Percentiles rank a stretch among this genome's conserved stretches.
These are phyloP conservation scores for Botrytis galanthina DNA, from an alignment of 2,329 filamentous ascomycete genomes.

Conservation along the genomic window DNA sequence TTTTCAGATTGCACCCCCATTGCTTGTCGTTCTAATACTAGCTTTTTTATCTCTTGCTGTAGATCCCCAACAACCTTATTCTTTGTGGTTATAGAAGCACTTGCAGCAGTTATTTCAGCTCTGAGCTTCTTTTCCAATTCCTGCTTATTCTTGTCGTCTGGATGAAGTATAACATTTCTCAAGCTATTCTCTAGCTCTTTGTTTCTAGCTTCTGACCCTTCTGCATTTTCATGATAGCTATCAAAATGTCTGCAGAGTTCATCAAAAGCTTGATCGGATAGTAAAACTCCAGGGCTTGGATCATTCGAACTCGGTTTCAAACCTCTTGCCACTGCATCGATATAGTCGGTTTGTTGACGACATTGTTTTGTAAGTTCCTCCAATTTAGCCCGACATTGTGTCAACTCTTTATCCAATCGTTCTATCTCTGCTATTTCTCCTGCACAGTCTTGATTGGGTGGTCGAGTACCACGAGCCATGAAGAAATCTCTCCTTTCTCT, in stretches of 20 bases:
- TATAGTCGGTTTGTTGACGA: neutral
- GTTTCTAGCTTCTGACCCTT: neutral
- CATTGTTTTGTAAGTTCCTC: neutral
- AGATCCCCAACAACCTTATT: neutral
- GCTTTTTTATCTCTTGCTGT: neutral
- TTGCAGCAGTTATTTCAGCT: neutral
- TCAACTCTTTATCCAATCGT: neutral
- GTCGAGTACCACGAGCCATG: neutral
- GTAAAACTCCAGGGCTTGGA: neutral
- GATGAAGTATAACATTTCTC: neutral
- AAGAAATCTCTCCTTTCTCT: neutral
- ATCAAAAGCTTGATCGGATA: neutral
- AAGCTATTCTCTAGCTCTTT: neutral
- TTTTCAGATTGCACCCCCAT: no score
- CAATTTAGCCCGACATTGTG: neutral
- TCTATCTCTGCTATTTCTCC: neutral
- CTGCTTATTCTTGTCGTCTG: neutral
- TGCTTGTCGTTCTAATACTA: no score
- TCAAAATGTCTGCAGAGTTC: constrained; percentile 7
- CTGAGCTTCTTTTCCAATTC: neutral
- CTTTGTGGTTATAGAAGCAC: neutral
- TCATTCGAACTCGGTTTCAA: neutral
- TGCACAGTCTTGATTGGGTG: neutral
- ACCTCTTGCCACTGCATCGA: neutral
- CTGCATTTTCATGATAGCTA: constrained; percentile 3